A percentile compares a stretch with the other conserved stretches of the same genome.
Conservation (phyloP, 2,329 filamentous ascomycete species). For the Colletotrichum endophyticum region DNA sequence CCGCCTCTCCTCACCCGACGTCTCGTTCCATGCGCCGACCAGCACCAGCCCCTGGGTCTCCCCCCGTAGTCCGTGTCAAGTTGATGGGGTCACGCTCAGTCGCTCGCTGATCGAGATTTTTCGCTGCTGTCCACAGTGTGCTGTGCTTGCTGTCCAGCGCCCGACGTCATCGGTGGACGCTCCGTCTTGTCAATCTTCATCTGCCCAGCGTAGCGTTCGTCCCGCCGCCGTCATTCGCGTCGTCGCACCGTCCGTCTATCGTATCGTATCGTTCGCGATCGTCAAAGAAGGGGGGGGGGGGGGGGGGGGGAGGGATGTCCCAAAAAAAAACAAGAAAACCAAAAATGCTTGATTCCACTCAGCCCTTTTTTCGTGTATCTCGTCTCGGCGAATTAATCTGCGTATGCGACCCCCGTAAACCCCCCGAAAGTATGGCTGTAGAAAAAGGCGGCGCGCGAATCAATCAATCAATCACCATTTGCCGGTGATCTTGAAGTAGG, state of each 20-base stretch:
- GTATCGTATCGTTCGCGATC: neutral
- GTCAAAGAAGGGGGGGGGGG: neutral
- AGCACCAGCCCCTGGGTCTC: neutral
- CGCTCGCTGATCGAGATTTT: constrained; percentile 1
- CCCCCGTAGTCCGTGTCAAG: neutral
- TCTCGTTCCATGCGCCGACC: neutral
- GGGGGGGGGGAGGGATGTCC: neutral
- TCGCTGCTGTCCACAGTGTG: neutral
- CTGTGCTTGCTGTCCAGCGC: neutral
- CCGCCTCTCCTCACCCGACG: neutral
- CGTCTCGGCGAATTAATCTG: neutral
- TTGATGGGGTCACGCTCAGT: constrained; percentile 8
- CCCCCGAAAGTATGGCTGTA: neutral
- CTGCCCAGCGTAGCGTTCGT: neutral
- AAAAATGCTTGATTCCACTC: neutral
- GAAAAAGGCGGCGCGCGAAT: neutral
- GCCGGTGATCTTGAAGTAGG: constrained; percentile 37
- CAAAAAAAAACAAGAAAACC: neutral
- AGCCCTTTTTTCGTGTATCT: neutral
- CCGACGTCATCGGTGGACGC: constrained; percentile 10
- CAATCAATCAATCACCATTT: neutral
- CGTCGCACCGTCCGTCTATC: neutral
- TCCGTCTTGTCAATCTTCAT: neutral
- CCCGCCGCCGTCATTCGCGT: neutral
- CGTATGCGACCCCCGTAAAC: neutral